phyloP scores from a whole-genome alignment of 2,329 filamentous ascomycete species.

The Aspergillus thermomutatus region DNA sequence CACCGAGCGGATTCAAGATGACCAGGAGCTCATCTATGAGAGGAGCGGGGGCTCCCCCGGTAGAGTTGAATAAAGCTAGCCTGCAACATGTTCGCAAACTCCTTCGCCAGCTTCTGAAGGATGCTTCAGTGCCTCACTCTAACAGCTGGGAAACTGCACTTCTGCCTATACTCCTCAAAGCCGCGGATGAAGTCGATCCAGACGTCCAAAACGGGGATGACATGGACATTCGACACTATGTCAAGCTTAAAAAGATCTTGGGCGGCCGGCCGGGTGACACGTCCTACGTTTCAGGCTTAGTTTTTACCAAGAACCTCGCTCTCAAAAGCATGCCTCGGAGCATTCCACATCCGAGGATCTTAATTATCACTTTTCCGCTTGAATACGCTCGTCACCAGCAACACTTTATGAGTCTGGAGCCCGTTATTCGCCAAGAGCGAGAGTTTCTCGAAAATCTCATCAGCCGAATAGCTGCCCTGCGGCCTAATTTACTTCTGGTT shows the following conservation, averaged over 20 bases:
- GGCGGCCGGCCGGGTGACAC: constrained; percentile 88
- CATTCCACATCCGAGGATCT: constrained; percentile 77
- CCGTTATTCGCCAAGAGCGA: constrained; percentile 92
- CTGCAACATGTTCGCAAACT: constrained; percentile 83
- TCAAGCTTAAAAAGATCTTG: constrained; percentile 95
- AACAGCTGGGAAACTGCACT: constrained; percentile 85
- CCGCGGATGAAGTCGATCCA: constrained; percentile 91
- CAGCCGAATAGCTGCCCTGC: constrained; percentile 80
- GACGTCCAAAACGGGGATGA: constrained; percentile 87
- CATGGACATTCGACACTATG: constrained; percentile 96
- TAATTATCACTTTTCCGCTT: constrained; percentile 91
- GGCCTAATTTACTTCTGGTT: constrained; percentile 82
- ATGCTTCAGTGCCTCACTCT: constrained; percentile 68
- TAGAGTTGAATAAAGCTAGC: constrained; percentile 84
- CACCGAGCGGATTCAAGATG: constrained; percentile 47
- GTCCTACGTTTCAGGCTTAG: constrained; percentile 91
- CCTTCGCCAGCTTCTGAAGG: constrained; percentile 75
- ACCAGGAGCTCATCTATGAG: constrained; percentile 82
- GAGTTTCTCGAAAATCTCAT: constrained; percentile 92
- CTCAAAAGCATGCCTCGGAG: constrained; percentile 93
- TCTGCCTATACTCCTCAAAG: constrained; percentile 82
- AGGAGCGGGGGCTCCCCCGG: constrained; percentile 67
- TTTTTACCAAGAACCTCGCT: constrained; percentile 96
- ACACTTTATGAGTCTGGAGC: constrained; percentile 97
- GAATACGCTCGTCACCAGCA: constrained; percentile 91